Percentiles rank a stretch among this genome's conserved stretches.
Evolutionary conservation across 495 filamentous ascomycete species (phyloP).

Genomic region (Aspergillus panamensis): DNA sequence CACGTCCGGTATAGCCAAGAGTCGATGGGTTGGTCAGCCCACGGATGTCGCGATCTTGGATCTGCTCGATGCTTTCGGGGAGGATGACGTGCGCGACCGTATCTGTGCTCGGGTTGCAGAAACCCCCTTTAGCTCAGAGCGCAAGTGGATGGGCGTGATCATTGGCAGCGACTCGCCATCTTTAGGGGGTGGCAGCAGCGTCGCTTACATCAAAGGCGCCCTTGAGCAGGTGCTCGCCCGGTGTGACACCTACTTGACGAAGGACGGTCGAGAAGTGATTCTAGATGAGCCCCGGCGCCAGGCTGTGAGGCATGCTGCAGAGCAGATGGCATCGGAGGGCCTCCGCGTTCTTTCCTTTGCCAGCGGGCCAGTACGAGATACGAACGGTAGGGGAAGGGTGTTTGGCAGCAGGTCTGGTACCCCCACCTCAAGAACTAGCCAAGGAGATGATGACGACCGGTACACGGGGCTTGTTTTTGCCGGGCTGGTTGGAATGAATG

Average conservation of each 20-base stretch:
- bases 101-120: conserved; percentile 75
- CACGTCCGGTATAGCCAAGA: conserved; percentile 60
- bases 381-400: conserved; percentile 27
- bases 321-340: conserved; percentile 88
- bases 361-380: conserved; percentile 56
- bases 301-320: conserved; percentile 74
- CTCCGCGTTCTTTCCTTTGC: conserved; percentile 89
- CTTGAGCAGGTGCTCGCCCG: conserved; percentile 80
- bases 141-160: conserved; percentile 98
- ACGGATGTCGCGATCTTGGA: conserved; percentile 96
- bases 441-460: conserved; percentile 59
- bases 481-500: conserved; percentile 93
- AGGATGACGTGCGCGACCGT: conserved; percentile 83
- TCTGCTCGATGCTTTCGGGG: conserved; percentile 81
- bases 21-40: conserved; percentile 93
- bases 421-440: conserved; percentile 43
- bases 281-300: conserved; percentile 74
- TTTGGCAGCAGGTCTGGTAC: conserved; percentile 49
- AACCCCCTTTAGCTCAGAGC: conserved; percentile 92
- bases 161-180: conserved; percentile 55
- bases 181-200: conserved; percentile 51
- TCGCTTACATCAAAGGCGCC: conserved; percentile 92
- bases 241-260: conserved; percentile 87
- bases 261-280: conserved; percentile 81
- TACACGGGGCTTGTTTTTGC: conserved; percentile 86